Base-by-base conservation (phyloP, 225 moss, liverwort and hornwort genomes). In the Marchantia polymorpha region DNA sequence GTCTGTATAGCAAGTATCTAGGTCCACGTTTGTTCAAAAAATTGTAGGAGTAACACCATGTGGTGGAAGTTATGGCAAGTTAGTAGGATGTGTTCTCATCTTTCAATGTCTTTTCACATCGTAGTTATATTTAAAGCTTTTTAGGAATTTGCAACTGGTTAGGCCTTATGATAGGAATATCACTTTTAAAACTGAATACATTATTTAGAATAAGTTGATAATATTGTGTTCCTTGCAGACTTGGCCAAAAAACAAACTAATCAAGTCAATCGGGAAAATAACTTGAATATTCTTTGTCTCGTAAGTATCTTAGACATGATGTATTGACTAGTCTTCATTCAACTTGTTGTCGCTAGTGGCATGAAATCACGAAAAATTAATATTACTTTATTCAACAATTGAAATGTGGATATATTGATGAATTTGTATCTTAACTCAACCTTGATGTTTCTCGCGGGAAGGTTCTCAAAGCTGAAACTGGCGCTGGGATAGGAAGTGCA, bases 391-490 rank as follows among this genome's bases (percentile, higher is more conserved):
- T 17, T 61, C n/a, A 6, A n/a, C n/a, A 61, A 1, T 22, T 8
- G 61, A 23, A 22, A 1, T 10, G 22, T 17, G 19, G 60, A 22
- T 10, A 22, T 22, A 20, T 22, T 7, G 22, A 6, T 61, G 8
- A 23, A 23, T 17, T 23, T 39, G 39, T 39, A 61, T 8, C 22
- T 61, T 23, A 17, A 17, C 8, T 23, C 59, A 20, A 22, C 23
- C n/a, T 73, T 51, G 23, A 25, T 25, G 52, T 16, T 73, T 73
- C 19, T 52, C 12, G 52, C 3, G 72, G 52, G 52, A 52, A 87
- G 87, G 87, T 87, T 23, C 80, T 84, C 61, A 84, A 84, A 77
- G 84, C 82, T 77, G 84, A 84, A 74, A 75, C 47, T 55, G 84
- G 84, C 23, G 31, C 68, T 64, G 82, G 74, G 20, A 29, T 83